A percentile compares a stretch with the other conserved stretches of the same genome.
Conservation (phyloP, 257 asterid genomes). For the Capsicum pubescens region DNA sequence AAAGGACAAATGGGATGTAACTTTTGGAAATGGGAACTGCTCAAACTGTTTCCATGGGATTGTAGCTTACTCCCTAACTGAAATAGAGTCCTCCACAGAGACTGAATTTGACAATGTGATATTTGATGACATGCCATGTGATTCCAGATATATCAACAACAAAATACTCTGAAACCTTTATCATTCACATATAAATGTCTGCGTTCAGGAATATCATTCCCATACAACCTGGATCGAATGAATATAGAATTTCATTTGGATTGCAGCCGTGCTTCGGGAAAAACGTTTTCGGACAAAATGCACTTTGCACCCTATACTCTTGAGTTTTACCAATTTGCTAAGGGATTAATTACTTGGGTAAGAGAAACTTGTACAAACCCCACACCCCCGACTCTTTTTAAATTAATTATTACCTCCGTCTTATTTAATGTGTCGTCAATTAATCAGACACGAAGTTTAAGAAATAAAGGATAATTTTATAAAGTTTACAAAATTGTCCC, state of each 20-base stretch:
- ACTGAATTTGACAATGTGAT: constrained; percentile 48
- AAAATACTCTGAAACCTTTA: background rate
- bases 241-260: background rate
- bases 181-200: background rate
- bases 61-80: constrained; percentile 45
- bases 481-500: too few relatives aligned
- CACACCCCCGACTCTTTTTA: too few relatives aligned
- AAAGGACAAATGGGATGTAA: constrained; percentile 44
- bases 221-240: background rate
- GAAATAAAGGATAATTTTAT: too few relatives aligned
- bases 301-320: background rate
- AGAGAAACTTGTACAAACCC: too few relatives aligned
- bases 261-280: background rate
- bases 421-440: too few relatives aligned
- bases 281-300: background rate
- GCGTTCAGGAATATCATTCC: background rate
- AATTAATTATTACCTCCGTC: too few relatives aligned
- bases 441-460: too few relatives aligned
- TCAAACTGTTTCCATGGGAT: constrained; percentile 32
- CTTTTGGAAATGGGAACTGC: constrained; percentile 24
- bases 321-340: background rate
- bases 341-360: too few relatives aligned
- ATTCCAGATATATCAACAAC: background rate
- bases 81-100: constrained; percentile 50
- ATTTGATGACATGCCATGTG: constrained; percentile 64